phyloP scores from a whole-genome alignment of 495 filamentous ascomycete species.

The Pyronema omphalodes region DNA sequence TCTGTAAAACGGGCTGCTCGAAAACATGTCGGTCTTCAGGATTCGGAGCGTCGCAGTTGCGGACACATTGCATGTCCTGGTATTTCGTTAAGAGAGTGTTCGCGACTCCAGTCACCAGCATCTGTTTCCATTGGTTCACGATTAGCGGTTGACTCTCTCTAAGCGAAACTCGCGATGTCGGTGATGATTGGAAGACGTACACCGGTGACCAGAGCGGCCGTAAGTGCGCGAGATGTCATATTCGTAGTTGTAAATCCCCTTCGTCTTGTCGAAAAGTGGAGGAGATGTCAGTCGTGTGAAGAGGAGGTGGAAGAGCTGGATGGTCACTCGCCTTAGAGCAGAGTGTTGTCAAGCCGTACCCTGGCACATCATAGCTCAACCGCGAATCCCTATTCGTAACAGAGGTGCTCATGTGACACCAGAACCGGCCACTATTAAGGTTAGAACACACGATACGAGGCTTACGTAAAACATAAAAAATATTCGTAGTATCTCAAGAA shows the following conservation, averaged over 20 bases:
- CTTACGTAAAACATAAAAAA: no score
- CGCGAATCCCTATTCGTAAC: background rate
- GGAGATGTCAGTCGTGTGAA: background rate
- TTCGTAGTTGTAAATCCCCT: background rate
- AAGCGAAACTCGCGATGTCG: background rate
- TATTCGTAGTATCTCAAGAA: no score
- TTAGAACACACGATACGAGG: no score
- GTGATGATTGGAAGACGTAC: background rate
- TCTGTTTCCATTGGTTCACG: constrained; percentile 5
- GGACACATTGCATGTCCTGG: constrained; percentile 95
- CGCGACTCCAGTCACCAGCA: constrained; percentile 59
- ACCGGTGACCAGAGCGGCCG: background rate
- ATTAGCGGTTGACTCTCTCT: background rate
- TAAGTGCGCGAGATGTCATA: background rate
- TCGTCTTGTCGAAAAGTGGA: background rate
- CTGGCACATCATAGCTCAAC: background rate
- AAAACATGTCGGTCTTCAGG: constrained; percentile 50
- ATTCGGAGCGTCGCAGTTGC: constrained; percentile 63
- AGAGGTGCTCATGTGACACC: no score
- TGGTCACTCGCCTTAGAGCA: background rate
- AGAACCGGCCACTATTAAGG: no score
- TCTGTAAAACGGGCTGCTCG: constrained; percentile 92
- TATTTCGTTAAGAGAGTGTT: constrained; percentile 96
- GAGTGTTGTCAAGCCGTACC: no score
- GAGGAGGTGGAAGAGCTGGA: background rate